Conservation (phyloP, 768 basidiomycete species). For the Leccinum truebloodii region DNA sequence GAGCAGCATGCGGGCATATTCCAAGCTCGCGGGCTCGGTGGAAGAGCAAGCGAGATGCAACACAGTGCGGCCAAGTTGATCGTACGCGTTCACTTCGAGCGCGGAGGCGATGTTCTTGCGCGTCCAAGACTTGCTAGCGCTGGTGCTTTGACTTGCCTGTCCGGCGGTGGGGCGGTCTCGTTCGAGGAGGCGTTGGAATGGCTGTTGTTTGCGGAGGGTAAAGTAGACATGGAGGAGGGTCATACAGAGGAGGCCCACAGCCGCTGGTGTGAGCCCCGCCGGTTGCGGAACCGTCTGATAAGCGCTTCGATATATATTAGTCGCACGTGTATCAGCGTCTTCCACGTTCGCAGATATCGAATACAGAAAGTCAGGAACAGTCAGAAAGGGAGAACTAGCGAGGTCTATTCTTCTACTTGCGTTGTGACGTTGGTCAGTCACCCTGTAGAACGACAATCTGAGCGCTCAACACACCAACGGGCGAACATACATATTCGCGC, state of each 20-base stretch:
- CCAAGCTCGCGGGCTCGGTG: conserved; percentile 59
- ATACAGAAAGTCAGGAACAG: too few relatives aligned
- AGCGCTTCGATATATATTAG: too few relatives aligned
- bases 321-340: conserved; percentile 3
- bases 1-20: conserved; percentile 78
- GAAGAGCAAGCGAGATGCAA: conserved; percentile 80
- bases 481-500: too few relatives aligned
- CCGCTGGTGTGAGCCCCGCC: too few relatives aligned
- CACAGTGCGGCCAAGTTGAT: conserved; percentile 72
- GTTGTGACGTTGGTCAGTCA: too few relatives aligned
- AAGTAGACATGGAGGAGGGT: conserved; percentile 81
- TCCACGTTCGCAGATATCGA: too few relatives aligned
- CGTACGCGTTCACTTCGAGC: conserved; percentile 69
- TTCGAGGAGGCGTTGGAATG: conserved; percentile 75
- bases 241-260: conserved; percentile 39
- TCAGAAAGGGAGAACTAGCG: too few relatives aligned
- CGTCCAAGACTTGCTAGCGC: conserved; percentile 61
- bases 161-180: conserved; percentile 38
- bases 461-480: too few relatives aligned
- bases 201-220: conserved; percentile 67
- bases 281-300: too few relatives aligned
- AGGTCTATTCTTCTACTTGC: too few relatives aligned
- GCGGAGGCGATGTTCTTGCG: conserved; percentile 40
- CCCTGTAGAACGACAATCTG: too few relatives aligned
- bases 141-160: conserved; percentile 37